Base-by-base conservation (phyloP, 108 stramenopile species). In the Fragilaria radians region DNA sequence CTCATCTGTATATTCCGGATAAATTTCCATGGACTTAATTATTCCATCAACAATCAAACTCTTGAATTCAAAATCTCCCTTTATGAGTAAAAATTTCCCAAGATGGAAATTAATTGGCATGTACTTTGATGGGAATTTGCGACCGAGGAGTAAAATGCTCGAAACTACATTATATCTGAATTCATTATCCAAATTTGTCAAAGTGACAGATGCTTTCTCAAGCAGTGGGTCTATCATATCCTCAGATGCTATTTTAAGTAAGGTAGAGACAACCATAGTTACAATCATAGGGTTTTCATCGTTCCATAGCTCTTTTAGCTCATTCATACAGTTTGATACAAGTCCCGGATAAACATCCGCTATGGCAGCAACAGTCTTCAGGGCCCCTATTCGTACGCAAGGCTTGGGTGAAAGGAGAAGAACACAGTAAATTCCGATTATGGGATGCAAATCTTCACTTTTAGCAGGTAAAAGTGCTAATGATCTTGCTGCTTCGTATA, bases 11-110 rank as follows among this genome's bases (percentile, higher is more conserved):
- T 81, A 74, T 72, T 92, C 87, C 3, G 92, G 89, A 0, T 91
- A 80, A 28, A 69, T 52, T 32, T 71, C 59, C 56, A 94, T 94
- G 27, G 94, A 76, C 21, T 81, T 82, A 18, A 89, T 68, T 49
- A 94, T 89, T 51, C 69, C 63, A 51, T 92, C 87, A 28, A 91
- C 89, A 52, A 95, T 89, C 63, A 79, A 68, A 50, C 83, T 80
- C 63, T 95, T 95, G 63, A 93, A 94, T 33, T 91, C 91, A 51
- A 79, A 86, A 32, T 84, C 86, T 28, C 91, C 91, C 70, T 94
- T 91, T 50, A 94, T 91, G 5, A 92, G 69, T 42, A 95, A 63
- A 36, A 90, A 85, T 36, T 80, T 85, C 29, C 85, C 84, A n/a
- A 95, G 66, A 66, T 94, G 94, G 11, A 77, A 81, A 17, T 94